Evolutionary conservation across 2,329 filamentous ascomycete species (phyloP).

Genomic region (Cladosporium sp.): DNA sequence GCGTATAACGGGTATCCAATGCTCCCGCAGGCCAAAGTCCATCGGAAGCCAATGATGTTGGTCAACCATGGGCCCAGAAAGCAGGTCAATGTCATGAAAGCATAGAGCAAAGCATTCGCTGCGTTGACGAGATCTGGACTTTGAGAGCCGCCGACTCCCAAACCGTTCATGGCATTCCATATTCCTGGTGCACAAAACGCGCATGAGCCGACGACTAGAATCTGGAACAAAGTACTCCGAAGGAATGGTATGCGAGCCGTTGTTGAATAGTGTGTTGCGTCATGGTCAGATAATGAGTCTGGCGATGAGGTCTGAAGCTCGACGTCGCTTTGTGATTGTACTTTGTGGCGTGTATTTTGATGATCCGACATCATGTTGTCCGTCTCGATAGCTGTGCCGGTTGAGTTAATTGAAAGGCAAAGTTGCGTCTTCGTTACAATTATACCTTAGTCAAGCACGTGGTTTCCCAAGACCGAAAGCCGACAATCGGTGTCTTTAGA

Average conservation of each 20-base stretch:
- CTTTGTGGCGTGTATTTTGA: not conserved
- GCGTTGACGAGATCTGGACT: constrained; percentile 67
- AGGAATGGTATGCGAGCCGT: constrained; percentile 19
- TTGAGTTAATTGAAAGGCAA: not conserved
- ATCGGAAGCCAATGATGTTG: constrained; percentile 35
- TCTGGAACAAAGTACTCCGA: constrained; percentile 20
- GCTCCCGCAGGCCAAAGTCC: constrained; percentile 28
- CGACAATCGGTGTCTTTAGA: not conserved
- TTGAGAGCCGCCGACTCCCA: constrained; percentile 68
- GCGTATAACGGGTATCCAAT: constrained; percentile 48
- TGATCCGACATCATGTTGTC: not conserved
- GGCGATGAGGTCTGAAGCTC: constrained; percentile 9
- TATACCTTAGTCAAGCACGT: not conserved
- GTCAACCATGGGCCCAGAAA: constrained; percentile 50
- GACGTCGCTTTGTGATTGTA: not conserved
- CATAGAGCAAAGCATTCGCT: constrained; percentile 70
- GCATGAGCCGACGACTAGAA: constrained; percentile 15
- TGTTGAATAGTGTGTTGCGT: not conserved
- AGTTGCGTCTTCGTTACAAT: not conserved
- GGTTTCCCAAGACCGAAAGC: not conserved
- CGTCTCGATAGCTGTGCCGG: no score
- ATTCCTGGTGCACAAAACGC: constrained; percentile 42
- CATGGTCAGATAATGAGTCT: not conserved
- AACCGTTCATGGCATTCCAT: constrained; percentile 69
- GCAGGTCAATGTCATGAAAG: constrained; percentile 71